Base-by-base conservation (phyloP, 2,329 filamentous ascomycete species). In the Camptophora hylomeconis region DNA sequence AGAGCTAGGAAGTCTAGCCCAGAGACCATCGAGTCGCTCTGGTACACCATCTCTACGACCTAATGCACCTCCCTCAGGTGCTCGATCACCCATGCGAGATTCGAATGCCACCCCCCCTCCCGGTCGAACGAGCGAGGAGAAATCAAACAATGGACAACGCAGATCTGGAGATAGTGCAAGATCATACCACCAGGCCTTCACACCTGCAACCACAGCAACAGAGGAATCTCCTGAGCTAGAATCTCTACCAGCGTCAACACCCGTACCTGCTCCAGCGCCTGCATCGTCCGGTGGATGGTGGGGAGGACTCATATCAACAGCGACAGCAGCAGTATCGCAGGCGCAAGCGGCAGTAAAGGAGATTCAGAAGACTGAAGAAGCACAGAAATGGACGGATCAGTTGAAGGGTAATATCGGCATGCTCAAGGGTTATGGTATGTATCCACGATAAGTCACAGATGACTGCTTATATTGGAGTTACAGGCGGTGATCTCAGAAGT, bases 291-390 rank as follows among this genome's bases (percentile, higher is more conserved):
- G 82, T 40, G 78, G 83, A 31, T 92, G 83, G 80, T 93, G 83
- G 80, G 83, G 84, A 48, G 78, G 82, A 13, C 59, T 94, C 29
- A 69, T 89, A 46, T 81, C 80, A 22, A 86, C 82, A 0, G 84
- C 84, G 19, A 72, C 62, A 30, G 65, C 67, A 27, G 66, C 66
- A 18, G 69, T 92, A 57, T 92, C 92, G 63, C 82, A 87, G 53
- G 87, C 89, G 25, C 86, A 94, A 57, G 82, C 78, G 5, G 79
- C 86, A 1, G 86, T 92, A 40, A 92, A 87, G 52, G 83, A 95
- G 54, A 86, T 98, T 26, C 82, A 93, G 53, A 78, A 89, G 51
- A 94, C 92, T 47, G 84, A 95, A 50, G 89, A 98, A 54, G 89
- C 87, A 28, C 86, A 87, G 61, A 80, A 82, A 53, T 98, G 87